phyloP scores from a whole-genome alignment of 805 yeast genomes.

The Debaryomyces prosopidis region DNA sequence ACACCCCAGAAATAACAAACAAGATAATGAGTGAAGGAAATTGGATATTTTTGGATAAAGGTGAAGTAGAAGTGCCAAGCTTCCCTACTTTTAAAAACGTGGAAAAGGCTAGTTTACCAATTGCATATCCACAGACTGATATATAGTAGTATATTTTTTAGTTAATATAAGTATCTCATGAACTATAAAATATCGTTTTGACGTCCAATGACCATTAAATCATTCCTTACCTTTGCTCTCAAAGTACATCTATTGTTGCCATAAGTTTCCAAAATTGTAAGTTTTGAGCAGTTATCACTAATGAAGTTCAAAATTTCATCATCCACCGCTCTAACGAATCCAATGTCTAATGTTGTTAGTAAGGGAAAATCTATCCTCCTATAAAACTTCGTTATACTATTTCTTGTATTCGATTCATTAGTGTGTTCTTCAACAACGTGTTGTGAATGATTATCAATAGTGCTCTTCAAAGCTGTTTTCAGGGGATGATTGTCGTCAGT shows the following conservation, averaged over 20 bases:
- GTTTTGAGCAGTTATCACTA: slow-evolving; percentile 57
- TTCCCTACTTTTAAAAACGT: slow-evolving; percentile 64
- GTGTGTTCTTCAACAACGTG: background rate
- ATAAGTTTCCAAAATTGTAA: slow-evolving; percentile 73
- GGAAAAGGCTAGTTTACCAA: slow-evolving; percentile 57
- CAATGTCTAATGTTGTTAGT: slow-evolving; percentile 68
- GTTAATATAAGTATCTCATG: background rate
- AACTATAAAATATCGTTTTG: slow-evolving; percentile 59
- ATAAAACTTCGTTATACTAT: slow-evolving; percentile 13
- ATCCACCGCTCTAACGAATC: slow-evolving; percentile 78
- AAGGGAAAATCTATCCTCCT: slow-evolving; percentile 46
- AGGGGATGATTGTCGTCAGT: slow-evolving; percentile 32
- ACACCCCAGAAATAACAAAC: slow-evolving; percentile 37
- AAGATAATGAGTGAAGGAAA: slow-evolving; percentile 17
- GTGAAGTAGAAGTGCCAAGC: slow-evolving; percentile 22
- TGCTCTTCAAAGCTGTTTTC: slow-evolving; percentile 7
- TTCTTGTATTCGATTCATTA: slow-evolving; percentile 6
- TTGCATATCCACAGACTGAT: slow-evolving; percentile 36
- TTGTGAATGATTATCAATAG: slow-evolving; percentile 2
- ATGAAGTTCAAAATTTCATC: slow-evolving; percentile 63
- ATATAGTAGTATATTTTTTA: slow-evolving; percentile 1
- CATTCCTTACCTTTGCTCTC: slow-evolving; percentile 51
- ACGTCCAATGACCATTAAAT: slow-evolving; percentile 68
- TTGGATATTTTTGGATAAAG: slow-evolving; percentile 20
- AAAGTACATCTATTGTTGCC: slow-evolving; percentile 73